Evolutionary conservation across 768 basidiomycete species (phyloP), one percentile per base, ranked within the genome.

Genomic region (Clitopilus hobsonii): DNA sequence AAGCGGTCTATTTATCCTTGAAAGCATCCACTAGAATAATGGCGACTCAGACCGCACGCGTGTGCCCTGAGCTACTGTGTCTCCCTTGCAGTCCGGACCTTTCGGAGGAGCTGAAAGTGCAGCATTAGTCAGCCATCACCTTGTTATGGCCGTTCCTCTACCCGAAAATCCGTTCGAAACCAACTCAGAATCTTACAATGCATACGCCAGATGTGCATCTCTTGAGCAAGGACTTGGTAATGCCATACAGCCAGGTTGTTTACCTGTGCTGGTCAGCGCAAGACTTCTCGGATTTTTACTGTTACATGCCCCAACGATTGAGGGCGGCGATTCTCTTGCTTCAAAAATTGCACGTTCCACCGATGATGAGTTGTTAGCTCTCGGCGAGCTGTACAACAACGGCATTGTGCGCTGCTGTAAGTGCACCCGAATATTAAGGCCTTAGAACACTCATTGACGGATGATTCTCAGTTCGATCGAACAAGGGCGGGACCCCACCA

Each of bases 401-500:
- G 7, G 8, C 16, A 7, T 32, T 16, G 16, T 32, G 7, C 30
- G 30, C 30, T 32, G 30, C 16, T 32, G 30, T 32, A 16, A 32
- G 30, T 32, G 8, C 30, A 32, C 8, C 8, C 30, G 30, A 32
- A 16, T 32, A 7, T 7, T 32, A 7, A 7, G 30, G 7, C 30
- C 30, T 32, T 7, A 7, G 16, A 32, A n/a, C n/a, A 16, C 30
- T 32, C 30, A 32, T 16, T 7, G 16, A 16, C 30, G 7, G 30
- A 7, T 16, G 30, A 7, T 32, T 7, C 30, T 32, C 16, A 64
- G 63, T 63, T 50, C 29, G 30, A 26, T 32, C 30, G 20, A 50
- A 16, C 41, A 63, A 54, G 48, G 58, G 59, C 22, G 54, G 55
- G 41, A 71, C 63, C 1, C 67, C 67, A 5, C 20, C 41, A 26